Evolutionary conservation across 352 stramenopile genomes (phyloP).

Genomic region (Phytophthora pisi): DNA sequence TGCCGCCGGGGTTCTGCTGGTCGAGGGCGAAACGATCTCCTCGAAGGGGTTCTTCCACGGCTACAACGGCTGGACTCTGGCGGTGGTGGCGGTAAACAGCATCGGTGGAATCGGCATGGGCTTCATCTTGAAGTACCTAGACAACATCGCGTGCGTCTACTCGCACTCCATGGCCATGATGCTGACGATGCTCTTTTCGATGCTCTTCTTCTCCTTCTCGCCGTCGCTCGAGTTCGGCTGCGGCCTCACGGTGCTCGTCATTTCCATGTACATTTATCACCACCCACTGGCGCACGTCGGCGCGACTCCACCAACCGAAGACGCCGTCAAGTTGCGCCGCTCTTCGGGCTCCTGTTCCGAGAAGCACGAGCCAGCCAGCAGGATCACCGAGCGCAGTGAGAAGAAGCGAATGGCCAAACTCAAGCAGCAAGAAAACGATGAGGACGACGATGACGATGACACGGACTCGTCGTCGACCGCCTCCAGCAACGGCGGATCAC

Average conservation of each 20-base stretch:
- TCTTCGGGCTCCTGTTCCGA: constrained; percentile 22
- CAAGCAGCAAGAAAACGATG: constrained; percentile 21
- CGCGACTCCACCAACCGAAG: neutral
- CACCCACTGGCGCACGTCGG: constrained; percentile 41
- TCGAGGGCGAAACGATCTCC: constrained; percentile 52
- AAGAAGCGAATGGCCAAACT: constrained; percentile 26
- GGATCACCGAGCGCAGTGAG: constrained; percentile 20
- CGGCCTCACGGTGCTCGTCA: constrained; percentile 75
- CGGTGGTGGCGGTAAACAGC: constrained; percentile 79
- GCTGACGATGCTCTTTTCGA: constrained; percentile 88
- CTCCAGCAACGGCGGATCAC: constrained; percentile 24
- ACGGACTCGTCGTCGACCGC: constrained; percentile 21
- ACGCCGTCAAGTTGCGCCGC: constrained; percentile 16
- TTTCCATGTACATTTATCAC: constrained; percentile 92
- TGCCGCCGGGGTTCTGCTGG: constrained; percentile 53
- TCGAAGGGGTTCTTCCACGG: constrained; percentile 74
- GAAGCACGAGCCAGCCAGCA: constrained; percentile 6
- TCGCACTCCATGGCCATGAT: constrained; percentile 89
- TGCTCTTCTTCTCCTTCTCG: constrained; percentile 86
- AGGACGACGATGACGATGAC: constrained; percentile 14
- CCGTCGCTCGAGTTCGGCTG: constrained; percentile 86
- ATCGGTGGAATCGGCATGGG: constrained; percentile 78
- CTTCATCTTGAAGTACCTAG: constrained; percentile 87
- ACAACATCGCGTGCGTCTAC: constrained; percentile 91
- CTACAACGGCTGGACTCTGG: constrained; percentile 83